phyloP scores from a whole-genome alignment of 192 early-diverging fungal species.

The Kappamyces sp. region DNA sequence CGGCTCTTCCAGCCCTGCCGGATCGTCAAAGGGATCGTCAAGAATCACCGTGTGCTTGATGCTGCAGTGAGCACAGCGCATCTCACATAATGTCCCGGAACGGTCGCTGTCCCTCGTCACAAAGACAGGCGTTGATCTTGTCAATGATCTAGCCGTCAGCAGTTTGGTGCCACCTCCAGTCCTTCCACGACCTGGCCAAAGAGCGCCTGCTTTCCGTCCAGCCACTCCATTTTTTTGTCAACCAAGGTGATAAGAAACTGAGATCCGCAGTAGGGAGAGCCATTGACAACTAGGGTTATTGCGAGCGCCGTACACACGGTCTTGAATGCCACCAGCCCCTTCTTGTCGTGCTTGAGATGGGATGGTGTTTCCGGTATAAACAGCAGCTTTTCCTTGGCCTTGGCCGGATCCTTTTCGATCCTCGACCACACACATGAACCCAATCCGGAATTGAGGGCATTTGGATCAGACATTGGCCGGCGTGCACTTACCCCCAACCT shows the following conservation, averaged over 20 bases:
- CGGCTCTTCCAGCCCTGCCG: constrained; percentile 58
- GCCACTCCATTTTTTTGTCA: constrained; percentile 65
- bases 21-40: constrained; percentile 89
- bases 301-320: too few relatives aligned
- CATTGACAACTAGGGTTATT: not conserved
- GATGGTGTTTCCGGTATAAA: constrained; percentile 77
- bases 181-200: constrained; percentile 91
- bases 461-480: too few relatives aligned
- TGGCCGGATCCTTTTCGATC: constrained; percentile 23
- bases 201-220: constrained; percentile 77
- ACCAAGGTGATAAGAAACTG: constrained; percentile 83
- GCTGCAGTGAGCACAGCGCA: constrained; percentile 12
- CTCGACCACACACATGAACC: constrained; percentile 5
- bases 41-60: constrained; percentile 88
- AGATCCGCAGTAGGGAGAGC: constrained; percentile 48
- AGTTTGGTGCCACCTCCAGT: constrained; percentile 49
- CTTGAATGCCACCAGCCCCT: constrained; percentile 70
- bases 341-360: constrained; percentile 68
- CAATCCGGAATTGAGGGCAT: too few relatives aligned
- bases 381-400: constrained; percentile 53
- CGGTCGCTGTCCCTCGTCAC: constrained; percentile 69
- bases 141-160: constrained; percentile 41
- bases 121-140: constrained; percentile 61
- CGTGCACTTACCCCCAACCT: constrained; percentile 52
- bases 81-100: constrained; percentile 68